phyloP scores from a whole-genome alignment of 176 grass and related monocot species.

The Zizania latifolia region DNA sequence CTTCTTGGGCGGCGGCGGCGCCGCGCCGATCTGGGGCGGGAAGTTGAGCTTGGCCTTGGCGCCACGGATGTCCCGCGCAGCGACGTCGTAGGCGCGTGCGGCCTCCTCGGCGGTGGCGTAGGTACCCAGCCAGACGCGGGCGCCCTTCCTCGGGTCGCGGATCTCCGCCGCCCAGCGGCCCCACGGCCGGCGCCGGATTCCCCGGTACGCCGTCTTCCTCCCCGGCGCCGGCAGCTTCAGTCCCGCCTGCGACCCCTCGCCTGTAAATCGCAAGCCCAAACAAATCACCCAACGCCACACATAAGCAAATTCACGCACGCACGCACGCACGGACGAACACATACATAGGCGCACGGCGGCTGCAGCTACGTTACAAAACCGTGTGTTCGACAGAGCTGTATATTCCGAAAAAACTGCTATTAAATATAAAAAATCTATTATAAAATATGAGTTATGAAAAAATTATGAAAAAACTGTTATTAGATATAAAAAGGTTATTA shows the following conservation, averaged over 20 bases:
- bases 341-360: background rate
- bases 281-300: background rate
- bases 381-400: too few species aligned
- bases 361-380: background rate
- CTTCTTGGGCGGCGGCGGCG: background rate
- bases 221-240: conserved; percentile 26
- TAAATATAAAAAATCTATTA: too few species aligned
- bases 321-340: too few species aligned
- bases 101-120: conserved; percentile 73
- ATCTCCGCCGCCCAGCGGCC: conserved; percentile 95
- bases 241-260: background rate
- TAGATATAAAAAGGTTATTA: too few species aligned
- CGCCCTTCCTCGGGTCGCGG: conserved; percentile 74
- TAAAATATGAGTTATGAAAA: too few species aligned
- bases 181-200: conserved; percentile 69
- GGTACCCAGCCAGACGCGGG: conserved; percentile 82
- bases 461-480: too few species aligned
- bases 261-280: background rate
- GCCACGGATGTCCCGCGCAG: conserved; percentile 63
- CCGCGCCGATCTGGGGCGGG: conserved; percentile 9
- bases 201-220: conserved; percentile 59
- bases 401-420: too few species aligned
- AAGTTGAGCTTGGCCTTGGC: conserved; percentile 79
- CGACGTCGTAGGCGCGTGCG: conserved; percentile 67
- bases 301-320: too few species aligned